phyloP scores from a whole-genome alignment of 768 basidiomycete species.

The Lactarius akahatsu region DNA sequence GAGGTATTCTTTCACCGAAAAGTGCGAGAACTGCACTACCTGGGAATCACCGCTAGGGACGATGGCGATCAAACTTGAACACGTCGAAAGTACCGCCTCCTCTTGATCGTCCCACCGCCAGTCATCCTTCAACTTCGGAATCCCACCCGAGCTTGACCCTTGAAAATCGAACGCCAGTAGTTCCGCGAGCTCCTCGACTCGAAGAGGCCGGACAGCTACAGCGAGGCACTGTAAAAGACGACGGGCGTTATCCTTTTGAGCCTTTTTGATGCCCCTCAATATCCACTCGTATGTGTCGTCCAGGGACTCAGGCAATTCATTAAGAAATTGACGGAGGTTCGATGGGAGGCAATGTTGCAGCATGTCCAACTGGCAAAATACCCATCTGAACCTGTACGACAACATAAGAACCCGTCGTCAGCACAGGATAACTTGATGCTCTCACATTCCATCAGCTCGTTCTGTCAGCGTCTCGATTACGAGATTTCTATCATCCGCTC shows the following conservation, averaged over 20 bases:
- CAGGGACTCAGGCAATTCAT: background rate
- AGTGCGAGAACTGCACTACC: background rate
- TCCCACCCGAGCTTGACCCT: background rate
- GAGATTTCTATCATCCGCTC: background rate
- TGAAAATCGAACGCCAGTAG: background rate
- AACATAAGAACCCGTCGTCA: background rate
- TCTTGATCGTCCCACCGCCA: background rate
- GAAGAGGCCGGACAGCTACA: background rate
- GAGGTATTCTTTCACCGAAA: background rate
- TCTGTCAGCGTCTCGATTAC: background rate
- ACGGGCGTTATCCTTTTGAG: background rate
- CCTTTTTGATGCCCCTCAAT: background rate
- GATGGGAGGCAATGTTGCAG: background rate
- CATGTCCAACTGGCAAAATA: background rate
- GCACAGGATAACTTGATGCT: background rate
- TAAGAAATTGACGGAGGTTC: background rate
- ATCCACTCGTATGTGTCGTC: background rate
- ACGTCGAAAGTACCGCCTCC: background rate
- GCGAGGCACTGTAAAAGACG: background rate
- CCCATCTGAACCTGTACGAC: background rate
- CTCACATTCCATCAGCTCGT: background rate
- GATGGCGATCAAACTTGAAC: background rate
- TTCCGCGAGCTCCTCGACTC: background rate
- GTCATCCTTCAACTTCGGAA: background rate
- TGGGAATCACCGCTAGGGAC: background rate